phyloP scores from a whole-genome alignment of 768 basidiomycete species.

The Tricholoma hemisulphureum region DNA sequence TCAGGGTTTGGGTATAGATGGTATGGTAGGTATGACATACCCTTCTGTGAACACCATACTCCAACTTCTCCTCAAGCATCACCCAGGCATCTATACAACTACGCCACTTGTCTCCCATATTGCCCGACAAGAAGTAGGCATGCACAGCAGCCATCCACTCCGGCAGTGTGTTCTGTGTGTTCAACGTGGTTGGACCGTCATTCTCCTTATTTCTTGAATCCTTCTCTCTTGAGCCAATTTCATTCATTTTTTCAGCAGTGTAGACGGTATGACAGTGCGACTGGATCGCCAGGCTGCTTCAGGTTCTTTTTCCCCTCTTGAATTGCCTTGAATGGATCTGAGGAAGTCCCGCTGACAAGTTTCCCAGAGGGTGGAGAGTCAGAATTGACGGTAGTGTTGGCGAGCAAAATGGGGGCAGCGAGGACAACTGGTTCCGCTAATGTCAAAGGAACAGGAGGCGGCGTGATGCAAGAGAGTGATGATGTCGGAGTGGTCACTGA shows the following conservation, averaged over 20 bases:
- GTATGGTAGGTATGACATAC: not conserved
- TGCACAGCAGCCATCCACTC: slow-evolving; percentile 3
- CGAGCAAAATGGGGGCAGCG: not conserved
- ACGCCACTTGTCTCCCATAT: slow-evolving; percentile 6
- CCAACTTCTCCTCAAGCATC: slow-evolving; percentile 3
- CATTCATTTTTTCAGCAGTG: slow-evolving; percentile 7
- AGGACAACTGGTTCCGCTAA: not conserved
- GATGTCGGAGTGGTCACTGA: not conserved
- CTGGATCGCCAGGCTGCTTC: not conserved
- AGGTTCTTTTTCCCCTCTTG: not conserved
- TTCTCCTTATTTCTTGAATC: slow-evolving; percentile 11
- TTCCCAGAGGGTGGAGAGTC: not conserved
- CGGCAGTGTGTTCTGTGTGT: not conserved
- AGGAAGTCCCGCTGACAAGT: not conserved
- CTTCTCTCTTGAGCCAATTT: not conserved
- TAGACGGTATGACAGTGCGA: slow-evolving; percentile 6
- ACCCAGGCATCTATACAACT: slow-evolving; percentile 8
- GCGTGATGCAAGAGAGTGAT: not conserved
- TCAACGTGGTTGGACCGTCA: not conserved
- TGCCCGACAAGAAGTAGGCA: not conserved
- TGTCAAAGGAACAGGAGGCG: not conserved
- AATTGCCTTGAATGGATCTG: not conserved
- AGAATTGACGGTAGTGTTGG: not conserved
- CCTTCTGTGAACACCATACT: not conserved
- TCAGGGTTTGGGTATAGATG: not conserved